Base-by-base conservation (phyloP, 2,329 filamentous ascomycete species). In the Gnomoniopsis sp. region DNA sequence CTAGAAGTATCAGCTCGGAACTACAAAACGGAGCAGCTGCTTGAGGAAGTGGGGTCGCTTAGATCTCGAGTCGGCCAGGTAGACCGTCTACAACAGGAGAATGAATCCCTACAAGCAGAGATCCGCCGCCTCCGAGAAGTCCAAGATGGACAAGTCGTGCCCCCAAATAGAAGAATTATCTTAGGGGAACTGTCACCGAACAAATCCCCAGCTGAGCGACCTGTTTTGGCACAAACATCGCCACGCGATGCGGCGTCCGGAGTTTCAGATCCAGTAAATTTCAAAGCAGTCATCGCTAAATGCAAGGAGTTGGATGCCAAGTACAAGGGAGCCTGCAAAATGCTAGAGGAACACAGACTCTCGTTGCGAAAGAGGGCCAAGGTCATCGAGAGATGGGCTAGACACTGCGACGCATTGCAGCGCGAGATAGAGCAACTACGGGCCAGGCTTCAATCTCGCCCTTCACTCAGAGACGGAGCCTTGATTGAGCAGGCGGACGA, bases 351-450 rank as follows among this genome's bases (percentile, higher is more conserved):
- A 2, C 71, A 76, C 49, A 74, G 74, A 57, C 70, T 71, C 14
- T 69, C 72, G 8, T 69, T 78, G 10, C 66, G 69, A 34, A 77
- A 73, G 62, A 74, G 74, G 50, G 77, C 75, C 30, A 70, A 73
- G 1, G 72, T 77, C 23, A 74, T 74, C 3, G 71, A 78, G 7
- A 65, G 67, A 34, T 85, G 81, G 81, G 70, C 72, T 26, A 68
- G 71, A 6, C 77, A 81, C 55, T 76, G 77, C 6, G 73, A 73
- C 22, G 64, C 70, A 14, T 66, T 83, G 19, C 71, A 79, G 53
- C 69, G 68, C 26, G 79, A 73, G 59, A 71, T 84, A 12, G 71
- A 72, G 49, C 69, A 67, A 23, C 70, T 81, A 11, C 76, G 81
- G 60, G 71, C 71, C 34, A 72, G 74, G 56, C 67, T 33, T 23